Base-by-base conservation (phyloP, 106 monocot genomes). In the Phalaenopsis aphrodite region DNA sequence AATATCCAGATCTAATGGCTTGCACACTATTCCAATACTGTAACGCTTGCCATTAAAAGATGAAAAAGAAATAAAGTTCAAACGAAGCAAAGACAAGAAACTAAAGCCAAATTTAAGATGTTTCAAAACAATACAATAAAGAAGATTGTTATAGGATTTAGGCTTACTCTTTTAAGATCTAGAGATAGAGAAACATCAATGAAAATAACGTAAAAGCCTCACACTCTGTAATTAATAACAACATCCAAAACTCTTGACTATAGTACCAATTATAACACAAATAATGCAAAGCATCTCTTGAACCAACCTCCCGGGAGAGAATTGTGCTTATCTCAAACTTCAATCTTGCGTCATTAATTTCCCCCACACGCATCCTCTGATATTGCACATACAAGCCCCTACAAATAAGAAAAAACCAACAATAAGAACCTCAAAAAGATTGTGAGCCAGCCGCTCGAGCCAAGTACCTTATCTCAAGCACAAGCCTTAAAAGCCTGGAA, bases 261-360 rank as follows among this genome's bases (percentile, higher is more conserved):
- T 3, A 61, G 18, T 61, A 39, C 69, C 69, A 69, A 69, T 43
- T 43, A 74, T n/a, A 45, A 45, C 74, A 74, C 19, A 6, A 42
- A 74, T 45, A 19, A 30, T 19, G 43, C 17, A n/a, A 42, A 76
- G 30, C 24, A 12, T 49, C 21, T 49, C 46, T 76, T 49, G 21
- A 76, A 76, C 76, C 41, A 76, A 94, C 98, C 98, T 99, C 84
- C 69, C 92, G 85, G 0, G 94, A 84, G 47, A 94, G 83, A 83
- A 89, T 83, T 3, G 98, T 94, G 78, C 69, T 91, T 23, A 93
- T 85, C 72, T 99, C 94, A 82, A 99, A 99, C 82, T 92, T 92
- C 80, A 99, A 79, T 47, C 98, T 87, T 8, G 83, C 87, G 78
- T 99, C 98, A 46, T 93, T 87, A 39, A 94, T 76, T 78, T 93